Base-by-base conservation (phyloP, 768 basidiomycete species). In the Pleurotus djamor region DNA sequence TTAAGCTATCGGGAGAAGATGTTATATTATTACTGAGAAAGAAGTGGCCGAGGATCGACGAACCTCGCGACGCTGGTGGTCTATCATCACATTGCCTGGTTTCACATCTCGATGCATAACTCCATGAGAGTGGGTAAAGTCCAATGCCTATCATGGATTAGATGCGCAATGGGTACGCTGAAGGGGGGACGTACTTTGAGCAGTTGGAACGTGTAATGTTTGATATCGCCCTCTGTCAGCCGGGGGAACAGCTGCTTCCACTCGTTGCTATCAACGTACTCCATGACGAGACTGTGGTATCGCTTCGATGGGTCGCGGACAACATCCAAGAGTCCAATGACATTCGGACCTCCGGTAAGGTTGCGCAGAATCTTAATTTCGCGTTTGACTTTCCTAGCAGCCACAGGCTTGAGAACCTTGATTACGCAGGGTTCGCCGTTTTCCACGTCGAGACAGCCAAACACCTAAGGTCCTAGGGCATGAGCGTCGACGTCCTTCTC, bases 281-380 rank as follows among this genome's bases (percentile, higher is more conserved):
- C 88, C 71, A 86, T 87, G 58, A 89, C 73, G 59, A 89, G 80
- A 63, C 85, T 86, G 44, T 83, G 85, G 57, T 83, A 86, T 60
- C 82, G 83, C 43, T 76, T 76, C 58, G 82, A 78, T 16, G 80
- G 76, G 68, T 90, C 88, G 59, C 85, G 76, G 8, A 89, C 88
- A 43, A 89, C 85, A 66, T 90, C 88, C 64, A 87, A 71, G 59
- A 90, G 67, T 4, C 75, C 79, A 62, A 90, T 79, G 58, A 89
- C 77, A 73, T 89, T 90, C n/a, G 86, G 82, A 2, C 86, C 88
- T 6, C 88, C 88, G 6, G 84, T 80, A 32, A 90, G 68, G 69
- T 88, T 88, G 60, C 83, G 81, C 51, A 90, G 72, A 59, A 89
- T 84, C 74, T 89, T 89, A 72, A 90, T 85, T 71, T 90, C 88